Evolutionary conservation across 2,329 filamentous ascomycete species (phyloP).

Genomic region (Sporothrix brunneoviolacea): DNA sequence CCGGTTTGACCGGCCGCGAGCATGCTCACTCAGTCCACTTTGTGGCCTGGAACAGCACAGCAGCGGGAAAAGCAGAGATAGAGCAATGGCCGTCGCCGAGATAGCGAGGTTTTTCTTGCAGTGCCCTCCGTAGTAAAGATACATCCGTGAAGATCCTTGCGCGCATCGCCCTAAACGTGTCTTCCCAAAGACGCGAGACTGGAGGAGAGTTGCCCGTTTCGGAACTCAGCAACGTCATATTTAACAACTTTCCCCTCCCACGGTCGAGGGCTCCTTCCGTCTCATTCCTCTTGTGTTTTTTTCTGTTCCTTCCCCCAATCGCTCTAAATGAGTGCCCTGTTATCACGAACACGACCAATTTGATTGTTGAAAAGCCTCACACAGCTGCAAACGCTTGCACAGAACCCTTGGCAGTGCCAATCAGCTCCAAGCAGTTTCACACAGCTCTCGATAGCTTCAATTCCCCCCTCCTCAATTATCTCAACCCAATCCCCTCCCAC

Average conservation of each 20-base stretch:
- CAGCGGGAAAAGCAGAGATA: not conserved
- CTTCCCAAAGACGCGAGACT: no score
- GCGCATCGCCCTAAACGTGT: no score
- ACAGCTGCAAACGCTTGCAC: not conserved
- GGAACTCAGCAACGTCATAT: constrained; percentile 9
- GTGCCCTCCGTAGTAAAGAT: not conserved
- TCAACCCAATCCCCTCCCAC: not conserved
- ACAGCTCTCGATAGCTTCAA: not conserved
- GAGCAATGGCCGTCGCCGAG: not conserved
- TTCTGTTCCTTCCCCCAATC: not conserved
- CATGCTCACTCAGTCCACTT: constrained; percentile 5
- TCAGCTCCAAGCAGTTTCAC: no score
- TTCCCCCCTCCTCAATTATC: not conserved
- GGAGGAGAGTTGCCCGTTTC: not conserved
- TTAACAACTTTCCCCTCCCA: not conserved
- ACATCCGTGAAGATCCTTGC: not conserved
- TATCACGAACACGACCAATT: no score
- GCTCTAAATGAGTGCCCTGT: no score
- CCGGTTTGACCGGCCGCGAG: not conserved
- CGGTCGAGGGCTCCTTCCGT: not conserved
- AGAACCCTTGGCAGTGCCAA: no score
- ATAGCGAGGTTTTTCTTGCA: not conserved
- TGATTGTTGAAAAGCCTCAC: no score
- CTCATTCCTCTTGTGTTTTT: not conserved
- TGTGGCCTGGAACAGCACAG: not conserved